phyloP scores from a whole-genome alignment of 2,329 filamentous ascomycete species.

The Sclerotinia nivalis region DNA sequence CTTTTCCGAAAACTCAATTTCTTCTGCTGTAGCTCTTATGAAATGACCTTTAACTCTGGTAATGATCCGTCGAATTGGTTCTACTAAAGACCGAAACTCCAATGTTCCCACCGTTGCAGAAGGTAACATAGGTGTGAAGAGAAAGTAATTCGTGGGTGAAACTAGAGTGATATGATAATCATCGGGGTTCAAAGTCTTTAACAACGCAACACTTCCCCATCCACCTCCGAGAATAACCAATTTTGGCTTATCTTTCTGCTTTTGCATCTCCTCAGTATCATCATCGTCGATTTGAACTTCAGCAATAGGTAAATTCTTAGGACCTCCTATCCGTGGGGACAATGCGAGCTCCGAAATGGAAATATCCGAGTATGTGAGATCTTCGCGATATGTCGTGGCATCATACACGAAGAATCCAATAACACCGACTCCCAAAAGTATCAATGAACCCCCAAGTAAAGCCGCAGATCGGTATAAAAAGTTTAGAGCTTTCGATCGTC shows the following conservation, averaged over 20 bases:
- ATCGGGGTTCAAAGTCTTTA: constrained; percentile 86
- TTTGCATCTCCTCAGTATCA: constrained; percentile 68
- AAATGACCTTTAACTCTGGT: constrained; percentile 81
- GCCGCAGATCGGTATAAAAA: constrained; percentile 71
- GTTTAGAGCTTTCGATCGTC: constrained; percentile 51
- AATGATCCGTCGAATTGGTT: constrained; percentile 87
- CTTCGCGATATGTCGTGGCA: constrained; percentile 82
- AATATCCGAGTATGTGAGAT: constrained; percentile 67
- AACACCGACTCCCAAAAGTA: constrained; percentile 67
- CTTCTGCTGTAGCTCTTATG: constrained; percentile 80
- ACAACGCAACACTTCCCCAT: constrained; percentile 88
- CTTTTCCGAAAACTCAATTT: constrained; percentile 89
- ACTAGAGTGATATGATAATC: constrained; percentile 97
- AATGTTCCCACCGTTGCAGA: constrained; percentile 95
- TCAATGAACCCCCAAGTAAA: constrained; percentile 72
- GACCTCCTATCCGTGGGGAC: constrained; percentile 77
- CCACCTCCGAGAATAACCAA: constrained; percentile 91
- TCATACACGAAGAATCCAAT: constrained; percentile 92
- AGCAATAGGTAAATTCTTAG: constrained; percentile 91
- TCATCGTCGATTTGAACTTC: constrained; percentile 88
- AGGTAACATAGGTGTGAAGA: constrained; percentile 97
- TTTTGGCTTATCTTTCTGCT: constrained; percentile 83
- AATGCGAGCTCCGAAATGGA: constrained; percentile 83
- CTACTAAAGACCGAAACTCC: constrained; percentile 85
- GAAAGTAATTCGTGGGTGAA: constrained; percentile 92